These are phyloP conservation scores for Heteromeles arbutifolia DNA, from an alignment of 306 rosid genomes.

Conservation along the genomic window DNA sequence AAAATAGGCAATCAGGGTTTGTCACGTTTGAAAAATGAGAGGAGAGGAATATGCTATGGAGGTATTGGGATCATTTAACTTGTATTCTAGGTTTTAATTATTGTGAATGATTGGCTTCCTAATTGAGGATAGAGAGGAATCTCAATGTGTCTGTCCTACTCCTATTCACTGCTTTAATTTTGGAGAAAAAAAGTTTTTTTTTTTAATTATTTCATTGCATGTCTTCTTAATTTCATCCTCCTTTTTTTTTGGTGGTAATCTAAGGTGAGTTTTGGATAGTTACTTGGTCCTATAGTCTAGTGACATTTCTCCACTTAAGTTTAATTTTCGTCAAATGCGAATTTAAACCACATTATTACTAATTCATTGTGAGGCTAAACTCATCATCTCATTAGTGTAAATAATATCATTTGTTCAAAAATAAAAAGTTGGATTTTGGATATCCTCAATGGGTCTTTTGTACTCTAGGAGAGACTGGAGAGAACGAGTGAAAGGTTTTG, in stretches of 20 bases:
- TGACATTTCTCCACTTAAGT: too few species aligned
- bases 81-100: neutral
- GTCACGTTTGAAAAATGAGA: conserved; percentile 19
- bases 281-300: too few species aligned
- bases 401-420: too few species aligned
- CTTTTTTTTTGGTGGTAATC: neutral
- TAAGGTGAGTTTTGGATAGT: too few species aligned
- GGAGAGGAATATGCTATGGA: neutral
- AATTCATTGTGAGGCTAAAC: too few species aligned
- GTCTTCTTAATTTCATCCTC: neutral
- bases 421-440: too few species aligned
- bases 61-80: neutral
- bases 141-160: neutral
- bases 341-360: too few species aligned
- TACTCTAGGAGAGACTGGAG: too few species aligned
- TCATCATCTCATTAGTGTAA: too few species aligned
- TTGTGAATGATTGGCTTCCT: neutral
- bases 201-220: neutral
- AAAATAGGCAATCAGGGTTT: neutral
- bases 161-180: neutral
- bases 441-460: too few species aligned
- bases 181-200: neutral
- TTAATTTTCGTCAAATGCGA: too few species aligned
- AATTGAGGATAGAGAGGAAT: neutral
- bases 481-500: too few species aligned